Evolutionary conservation across 2,329 filamentous ascomycete genomes (phyloP).

Genomic region (Stemphylium beticola): DNA sequence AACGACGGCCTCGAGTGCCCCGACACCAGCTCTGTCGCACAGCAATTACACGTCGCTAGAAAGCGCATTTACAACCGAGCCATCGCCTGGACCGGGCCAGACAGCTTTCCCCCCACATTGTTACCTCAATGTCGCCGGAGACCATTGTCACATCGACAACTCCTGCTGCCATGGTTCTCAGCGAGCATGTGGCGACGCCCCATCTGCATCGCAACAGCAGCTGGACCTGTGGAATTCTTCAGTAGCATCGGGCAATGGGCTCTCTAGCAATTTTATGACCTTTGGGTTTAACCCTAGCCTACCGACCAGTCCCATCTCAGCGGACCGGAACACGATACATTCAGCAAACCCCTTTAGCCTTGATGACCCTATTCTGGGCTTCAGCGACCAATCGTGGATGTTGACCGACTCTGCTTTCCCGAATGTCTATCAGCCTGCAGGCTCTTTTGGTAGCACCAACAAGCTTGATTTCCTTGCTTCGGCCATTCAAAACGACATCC

Average conservation of each 20-base stretch:
- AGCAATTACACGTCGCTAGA: conserved; percentile 43
- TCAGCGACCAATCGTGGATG: conserved; percentile 37
- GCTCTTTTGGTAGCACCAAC: conserved; percentile 16
- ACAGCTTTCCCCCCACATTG: conserved; percentile 26
- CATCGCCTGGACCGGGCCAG: conserved; percentile 32
- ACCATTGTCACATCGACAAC: conserved; percentile 46
- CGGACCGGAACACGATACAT: conserved; percentile 19
- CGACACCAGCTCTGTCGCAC: conserved; percentile 40
- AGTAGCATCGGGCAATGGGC: conserved; percentile 32
- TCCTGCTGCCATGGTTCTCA: conserved; percentile 43
- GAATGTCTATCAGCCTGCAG: conserved; percentile 18
- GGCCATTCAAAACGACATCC: conserved; percentile 35
- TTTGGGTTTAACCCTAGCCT: conserved; percentile 33
- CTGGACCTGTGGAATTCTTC: conserved; percentile 38
- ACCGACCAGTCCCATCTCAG: conserved; percentile 28
- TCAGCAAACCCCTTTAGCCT: conserved; percentile 24
- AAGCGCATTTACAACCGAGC: conserved; percentile 35
- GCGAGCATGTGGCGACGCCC: conserved; percentile 38
- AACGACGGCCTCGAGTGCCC: conserved; percentile 32
- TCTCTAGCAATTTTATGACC: conserved; percentile 34
- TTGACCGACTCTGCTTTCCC: conserved; percentile 33
- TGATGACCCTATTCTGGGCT: conserved; percentile 26
- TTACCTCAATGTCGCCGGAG: conserved; percentile 38
- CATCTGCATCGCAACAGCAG: conserved; percentile 31
- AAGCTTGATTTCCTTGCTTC: conserved; percentile 41